These are phyloP conservation scores for Jamesozyma piceae DNA, from an alignment of 805 yeast species.

Conservation along the genomic window DNA sequence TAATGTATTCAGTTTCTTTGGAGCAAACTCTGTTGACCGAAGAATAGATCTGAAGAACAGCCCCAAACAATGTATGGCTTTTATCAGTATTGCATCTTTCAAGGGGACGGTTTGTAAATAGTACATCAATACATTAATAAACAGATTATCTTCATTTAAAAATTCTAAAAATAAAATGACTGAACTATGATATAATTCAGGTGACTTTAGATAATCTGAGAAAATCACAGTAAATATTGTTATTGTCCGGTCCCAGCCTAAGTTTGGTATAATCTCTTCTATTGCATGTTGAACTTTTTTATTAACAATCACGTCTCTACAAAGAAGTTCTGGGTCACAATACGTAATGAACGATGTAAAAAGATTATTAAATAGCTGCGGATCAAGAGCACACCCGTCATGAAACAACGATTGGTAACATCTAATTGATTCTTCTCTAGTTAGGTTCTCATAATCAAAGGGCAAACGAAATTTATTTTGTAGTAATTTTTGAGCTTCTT, in stretches of 20 bases:
- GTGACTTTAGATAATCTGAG: conserved; percentile 5
- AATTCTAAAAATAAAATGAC: conserved; percentile 7
- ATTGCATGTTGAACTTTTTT: conserved; percentile 7
- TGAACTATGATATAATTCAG: conserved; percentile 5
- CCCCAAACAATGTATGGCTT: conserved; percentile 3
- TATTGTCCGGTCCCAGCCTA: conserved; percentile 7
- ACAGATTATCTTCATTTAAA: conserved; percentile 1
- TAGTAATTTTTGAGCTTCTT: background rate
- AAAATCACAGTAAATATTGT: conserved; percentile 8
- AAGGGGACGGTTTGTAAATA: conserved; percentile 4
- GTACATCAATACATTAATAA: conserved; percentile 4
- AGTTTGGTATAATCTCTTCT: conserved; percentile 6
- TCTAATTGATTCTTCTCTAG: conserved; percentile 1
- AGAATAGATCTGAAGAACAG: background rate
- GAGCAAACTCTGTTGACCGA: conserved; percentile 2
- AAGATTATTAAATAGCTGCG: background rate
- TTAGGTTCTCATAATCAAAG: conserved; percentile 2
- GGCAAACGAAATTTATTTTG: conserved; percentile 1
- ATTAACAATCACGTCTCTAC: conserved; percentile 6
- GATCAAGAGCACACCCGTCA: background rate
- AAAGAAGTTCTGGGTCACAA: conserved; percentile 10
- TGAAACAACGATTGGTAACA: background rate
- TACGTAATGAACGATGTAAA: conserved; percentile 8
- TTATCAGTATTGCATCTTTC: conserved; percentile 2
- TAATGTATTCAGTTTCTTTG: conserved; percentile 9